Base-by-base conservation (phyloP, 2,329 filamentous ascomycete species). In the Harringtonia lauricola region DNA sequence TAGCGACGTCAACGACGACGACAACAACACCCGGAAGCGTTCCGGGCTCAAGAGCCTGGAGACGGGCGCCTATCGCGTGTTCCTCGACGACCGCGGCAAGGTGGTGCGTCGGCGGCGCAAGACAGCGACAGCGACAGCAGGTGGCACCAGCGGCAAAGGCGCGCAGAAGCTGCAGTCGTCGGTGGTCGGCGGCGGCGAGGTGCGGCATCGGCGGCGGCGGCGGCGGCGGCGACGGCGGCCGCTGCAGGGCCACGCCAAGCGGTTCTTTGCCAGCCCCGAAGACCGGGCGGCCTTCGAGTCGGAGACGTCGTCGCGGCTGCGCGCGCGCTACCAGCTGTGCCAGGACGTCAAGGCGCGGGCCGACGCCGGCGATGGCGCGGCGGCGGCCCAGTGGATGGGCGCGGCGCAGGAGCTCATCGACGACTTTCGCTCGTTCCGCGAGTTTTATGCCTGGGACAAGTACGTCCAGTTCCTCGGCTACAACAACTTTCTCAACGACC, bases 361-460 rank as follows among this genome's bases (percentile, higher is more conserved):
- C 2, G 48, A 52, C 28, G 59, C 57, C 15, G 64, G 67, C 2
- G 59, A 67, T 19, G 51, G 59, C 12, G 65, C 68, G 9, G 65
- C 74, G n/a, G 59, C 68, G 7, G 54, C 58, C 2, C 52, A 58
- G 5, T 82, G 79, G 73, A 76, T 81, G 71, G 59, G 63, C 21
- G 74, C 73, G 6, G 77, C 77, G 1, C 69, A 68, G 54, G 68
- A 73, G 41, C 66, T 83, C 8, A 69, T 80, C 10, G 71, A 80
- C 46, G 78, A 82, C 47, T 82, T 82, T 54, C 66, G 76, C 48
- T 74, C 74, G 0, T 71, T 76, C 50, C 79, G 76, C 52, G 68
- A 73, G 39, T 81, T 82, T 51, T 82, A 80, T 52, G 71, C 75
- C 1, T 81, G 76, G 76, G 78, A 82, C 46, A 79, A 77, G 55